Conservation (phyloP, 495 filamentous ascomycete species). For the Penicillium diatomitis region DNA sequence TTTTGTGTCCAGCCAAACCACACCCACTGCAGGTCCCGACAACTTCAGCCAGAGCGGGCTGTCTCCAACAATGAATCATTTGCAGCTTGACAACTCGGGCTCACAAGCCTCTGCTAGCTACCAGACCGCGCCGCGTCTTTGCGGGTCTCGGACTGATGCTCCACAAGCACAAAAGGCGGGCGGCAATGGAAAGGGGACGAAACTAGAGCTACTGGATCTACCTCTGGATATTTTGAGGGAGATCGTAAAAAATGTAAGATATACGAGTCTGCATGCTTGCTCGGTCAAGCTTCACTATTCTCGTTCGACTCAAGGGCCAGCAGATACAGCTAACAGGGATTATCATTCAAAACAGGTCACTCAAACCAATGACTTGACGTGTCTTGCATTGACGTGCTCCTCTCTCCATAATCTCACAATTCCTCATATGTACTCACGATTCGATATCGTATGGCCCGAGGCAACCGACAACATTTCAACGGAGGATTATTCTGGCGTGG, state of each 20-base stretch:
- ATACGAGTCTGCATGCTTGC: neutral
- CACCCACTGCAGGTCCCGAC: constrained; percentile 16
- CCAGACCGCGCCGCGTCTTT: constrained; percentile 6
- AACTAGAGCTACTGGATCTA: constrained; percentile 62
- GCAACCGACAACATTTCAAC: constrained; percentile 40
- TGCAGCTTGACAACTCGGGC: constrained; percentile 18
- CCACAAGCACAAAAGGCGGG: neutral
- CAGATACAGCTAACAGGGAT: too few relatives aligned
- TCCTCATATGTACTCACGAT: constrained; percentile 82
- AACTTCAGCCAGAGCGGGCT: constrained; percentile 1
- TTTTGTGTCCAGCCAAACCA: constrained; percentile 25
- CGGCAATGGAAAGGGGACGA: constrained; percentile 10
- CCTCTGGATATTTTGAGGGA: constrained; percentile 80
- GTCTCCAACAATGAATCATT: constrained; percentile 19
- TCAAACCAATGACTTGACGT: constrained; percentile 79
- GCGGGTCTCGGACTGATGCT: constrained; percentile 1
- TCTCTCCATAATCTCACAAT: constrained; percentile 73
- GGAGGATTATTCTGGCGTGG: constrained; percentile 66
- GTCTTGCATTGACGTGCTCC: constrained; percentile 74
- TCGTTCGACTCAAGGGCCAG: too few relatives aligned
- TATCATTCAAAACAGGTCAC: constrained; percentile 49
- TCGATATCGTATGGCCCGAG: constrained; percentile 94
- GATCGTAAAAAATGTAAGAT: constrained; percentile 66
- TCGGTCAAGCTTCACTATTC: neutral
- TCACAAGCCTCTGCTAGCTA: constrained; percentile 2